Evolutionary conservation across 177 flowering plant species (phyloP).

Genomic region (Telopea speciosissima): DNA sequence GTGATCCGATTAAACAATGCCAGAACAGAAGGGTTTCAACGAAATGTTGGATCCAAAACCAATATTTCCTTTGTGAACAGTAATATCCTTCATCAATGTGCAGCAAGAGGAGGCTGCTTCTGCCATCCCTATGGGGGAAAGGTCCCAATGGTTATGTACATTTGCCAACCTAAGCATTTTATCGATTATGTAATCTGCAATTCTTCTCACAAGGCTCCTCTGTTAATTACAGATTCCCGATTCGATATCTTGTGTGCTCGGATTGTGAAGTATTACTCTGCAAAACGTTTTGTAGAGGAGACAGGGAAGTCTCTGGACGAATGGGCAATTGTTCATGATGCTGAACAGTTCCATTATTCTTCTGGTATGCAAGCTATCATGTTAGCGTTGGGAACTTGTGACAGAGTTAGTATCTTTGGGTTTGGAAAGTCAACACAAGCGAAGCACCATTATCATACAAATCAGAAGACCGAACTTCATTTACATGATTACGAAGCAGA

Average conservation of each 20-base stretch:
- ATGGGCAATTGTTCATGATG: conserved; percentile 74
- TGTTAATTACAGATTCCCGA: conserved; percentile 72
- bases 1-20: conserved; percentile 94
- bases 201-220: conserved; percentile 53
- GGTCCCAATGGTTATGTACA: conserved; percentile 74
- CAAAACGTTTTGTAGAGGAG: conserved; percentile 59
- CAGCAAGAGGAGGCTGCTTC: conserved; percentile 54
- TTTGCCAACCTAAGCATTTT: conserved; percentile 82
- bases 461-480: conserved; percentile 80
- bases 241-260: conserved; percentile 77
- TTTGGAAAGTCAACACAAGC: conserved; percentile 70
- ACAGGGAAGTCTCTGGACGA: conserved; percentile 49
- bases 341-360: conserved; percentile 79
- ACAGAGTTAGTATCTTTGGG: conserved; percentile 78
- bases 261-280: conserved; percentile 88
- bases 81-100: conserved; percentile 76
- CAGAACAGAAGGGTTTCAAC: conserved; percentile 34
- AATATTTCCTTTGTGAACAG: conserved; percentile 81
- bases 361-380: conserved; percentile 97
- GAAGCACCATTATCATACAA: conserved; percentile 90
- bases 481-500: conserved; percentile 92
- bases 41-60: conserved; percentile 75
- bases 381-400: conserved; percentile 86
- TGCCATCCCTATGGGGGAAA: conserved; percentile 85
- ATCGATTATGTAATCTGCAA: conserved; percentile 73